These are phyloP conservation scores for Apiospora aurea DNA, from an alignment of 2,329 filamentous ascomycete genomes.

Conservation along the genomic window DNA sequence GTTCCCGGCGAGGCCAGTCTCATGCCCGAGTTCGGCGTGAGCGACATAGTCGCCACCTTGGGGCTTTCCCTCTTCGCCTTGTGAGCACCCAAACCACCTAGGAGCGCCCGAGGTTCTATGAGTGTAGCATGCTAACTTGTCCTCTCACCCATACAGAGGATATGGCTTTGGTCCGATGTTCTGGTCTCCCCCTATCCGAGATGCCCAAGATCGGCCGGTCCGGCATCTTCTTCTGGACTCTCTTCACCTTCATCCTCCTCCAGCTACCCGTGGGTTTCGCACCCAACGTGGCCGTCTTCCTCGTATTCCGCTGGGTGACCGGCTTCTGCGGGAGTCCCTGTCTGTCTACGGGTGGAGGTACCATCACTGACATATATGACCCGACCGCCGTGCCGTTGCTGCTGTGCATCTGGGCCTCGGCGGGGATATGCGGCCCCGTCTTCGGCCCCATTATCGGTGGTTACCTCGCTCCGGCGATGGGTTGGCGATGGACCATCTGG, in stretches of 20 bases:
- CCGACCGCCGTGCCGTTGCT: conserved; percentile 32
- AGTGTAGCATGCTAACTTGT: neutral
- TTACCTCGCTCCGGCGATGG: conserved; percentile 34
- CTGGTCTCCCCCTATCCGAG: conserved; percentile 65
- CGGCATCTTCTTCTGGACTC: conserved; percentile 62
- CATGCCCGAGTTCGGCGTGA: conserved; percentile 32
- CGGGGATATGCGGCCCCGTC: conserved; percentile 38
- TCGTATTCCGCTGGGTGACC: conserved; percentile 40
- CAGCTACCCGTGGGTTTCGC: conserved; percentile 55
- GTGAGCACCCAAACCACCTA: conserved; percentile 47
- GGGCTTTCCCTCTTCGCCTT: conserved; percentile 37
- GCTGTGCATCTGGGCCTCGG: conserved; percentile 52
- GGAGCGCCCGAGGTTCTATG: fast-evolving
- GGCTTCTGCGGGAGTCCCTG: conserved; percentile 35
- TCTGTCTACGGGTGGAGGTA: conserved; percentile 29
- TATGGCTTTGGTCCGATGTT: conserved; percentile 55
- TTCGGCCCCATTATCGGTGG: conserved; percentile 31
- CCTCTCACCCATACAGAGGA: conserved; percentile 39
- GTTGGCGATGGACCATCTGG: conserved; percentile 40
- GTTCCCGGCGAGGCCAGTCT: conserved; percentile 32
- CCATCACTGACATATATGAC: conserved; percentile 32
- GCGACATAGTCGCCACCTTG: conserved; percentile 33
- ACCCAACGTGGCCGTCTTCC: conserved; percentile 34
- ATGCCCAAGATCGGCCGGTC: conserved; percentile 65
- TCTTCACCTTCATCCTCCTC: conserved; percentile 64